Conservation (phyloP, 2,329 filamentous ascomycete genomes). For the Sphaerulina populicola region DNA sequence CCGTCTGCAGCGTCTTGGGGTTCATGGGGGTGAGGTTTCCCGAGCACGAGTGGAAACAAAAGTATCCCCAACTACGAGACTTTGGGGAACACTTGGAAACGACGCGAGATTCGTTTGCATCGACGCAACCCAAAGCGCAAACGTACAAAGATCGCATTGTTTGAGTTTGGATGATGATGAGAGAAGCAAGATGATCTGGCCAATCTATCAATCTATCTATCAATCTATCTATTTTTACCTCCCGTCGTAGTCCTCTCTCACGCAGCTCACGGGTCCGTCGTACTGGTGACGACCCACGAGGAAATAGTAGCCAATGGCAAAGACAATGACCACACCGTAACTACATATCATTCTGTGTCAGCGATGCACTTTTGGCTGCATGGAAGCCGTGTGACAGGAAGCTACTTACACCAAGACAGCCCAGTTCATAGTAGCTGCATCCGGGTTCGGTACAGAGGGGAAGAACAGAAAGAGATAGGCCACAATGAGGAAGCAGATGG, state of each 20-base stretch:
- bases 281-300: conserved; percentile 19
- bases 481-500: conserved; percentile 18
- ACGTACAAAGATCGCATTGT: conserved; percentile 34
- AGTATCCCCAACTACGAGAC: conserved; percentile 35
- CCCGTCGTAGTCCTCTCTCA: conserved; percentile 11
- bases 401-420: conserved; percentile 23
- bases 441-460: conserved; percentile 22
- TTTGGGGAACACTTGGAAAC: conserved; percentile 41
- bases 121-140: conserved; percentile 30
- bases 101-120: conserved; percentile 34
- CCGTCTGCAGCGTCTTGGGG: conserved; percentile 30
- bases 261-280: conserved; percentile 22
- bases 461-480: conserved; percentile 24
- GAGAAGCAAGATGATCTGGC: no score
- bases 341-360: not conserved
- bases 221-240: not conserved
- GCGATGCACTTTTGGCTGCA: not conserved
- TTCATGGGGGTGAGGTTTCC: conserved; percentile 31
- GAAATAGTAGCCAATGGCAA: conserved; percentile 18
- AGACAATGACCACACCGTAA: conserved; percentile 11
- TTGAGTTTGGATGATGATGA: conserved; percentile 11
- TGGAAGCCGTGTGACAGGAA: not conserved
- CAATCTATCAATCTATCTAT: not conserved
- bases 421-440: conserved; percentile 28
- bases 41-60: conserved; percentile 30